Percentiles rank a stretch among this genome's conserved stretches.
Evolutionary conservation across 805 yeast species (phyloP).

Genomic region (Yamadazyma takamatsuzukensis): DNA sequence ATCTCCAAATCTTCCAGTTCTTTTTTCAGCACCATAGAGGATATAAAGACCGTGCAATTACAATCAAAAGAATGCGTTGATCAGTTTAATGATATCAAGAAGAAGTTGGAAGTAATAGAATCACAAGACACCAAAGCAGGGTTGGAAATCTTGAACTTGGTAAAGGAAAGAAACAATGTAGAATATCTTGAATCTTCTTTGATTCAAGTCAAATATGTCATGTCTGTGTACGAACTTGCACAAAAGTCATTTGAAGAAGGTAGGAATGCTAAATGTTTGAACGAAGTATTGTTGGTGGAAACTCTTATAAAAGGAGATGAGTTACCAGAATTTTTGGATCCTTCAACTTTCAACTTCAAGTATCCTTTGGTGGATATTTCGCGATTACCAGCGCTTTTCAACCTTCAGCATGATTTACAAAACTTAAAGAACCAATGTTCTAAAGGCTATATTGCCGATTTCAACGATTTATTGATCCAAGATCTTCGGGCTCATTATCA

Average conservation of each 20-base stretch:
- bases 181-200: slow-evolving; percentile 61
- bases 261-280: slow-evolving; percentile 52
- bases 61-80: slow-evolving; percentile 51
- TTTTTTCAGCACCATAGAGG: slow-evolving; percentile 81
- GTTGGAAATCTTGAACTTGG: slow-evolving; percentile 44
- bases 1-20: slow-evolving; percentile 81
- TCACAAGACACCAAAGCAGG: slow-evolving; percentile 49
- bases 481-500: slow-evolving; percentile 63
- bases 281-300: slow-evolving; percentile 55
- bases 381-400: slow-evolving; percentile 46
- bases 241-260: slow-evolving; percentile 43
- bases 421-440: slow-evolving; percentile 64
- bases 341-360: too few species aligned
- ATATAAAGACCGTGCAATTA: slow-evolving; percentile 59
- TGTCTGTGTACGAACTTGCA: slow-evolving; percentile 21
- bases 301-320: slow-evolving; percentile 39
- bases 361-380: slow-evolving; percentile 40
- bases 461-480: slow-evolving; percentile 50
- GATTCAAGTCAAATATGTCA: slow-evolving; percentile 45
- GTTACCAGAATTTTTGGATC: slow-evolving; percentile 19
- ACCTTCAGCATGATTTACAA: slow-evolving; percentile 50
- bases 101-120: slow-evolving; percentile 45
- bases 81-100: slow-evolving; percentile 44
- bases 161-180: slow-evolving; percentile 55
- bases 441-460: slow-evolving; percentile 56